These are phyloP conservation scores for Coemansia sp. DNA, from an alignment of 192 early-diverging fungal species.

Conservation along the genomic window DNA sequence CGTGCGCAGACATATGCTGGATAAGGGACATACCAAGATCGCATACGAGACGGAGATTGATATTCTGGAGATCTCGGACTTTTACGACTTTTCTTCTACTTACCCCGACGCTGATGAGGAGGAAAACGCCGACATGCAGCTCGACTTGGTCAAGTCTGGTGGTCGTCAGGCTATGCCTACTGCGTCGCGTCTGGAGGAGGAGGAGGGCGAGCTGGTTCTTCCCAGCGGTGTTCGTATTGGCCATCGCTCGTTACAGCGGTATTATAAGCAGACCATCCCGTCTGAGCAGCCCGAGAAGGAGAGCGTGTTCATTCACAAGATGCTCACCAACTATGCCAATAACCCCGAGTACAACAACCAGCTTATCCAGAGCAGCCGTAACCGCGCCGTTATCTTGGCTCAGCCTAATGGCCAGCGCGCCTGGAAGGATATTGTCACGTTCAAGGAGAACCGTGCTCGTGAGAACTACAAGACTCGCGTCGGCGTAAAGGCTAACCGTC, in stretches of 20 bases:
- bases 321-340: slow-evolving; percentile 72
- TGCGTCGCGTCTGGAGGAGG: slow-evolving; percentile 64
- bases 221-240: slow-evolving; percentile 84
- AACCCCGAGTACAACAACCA: slow-evolving; percentile 42
- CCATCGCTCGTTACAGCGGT: slow-evolving; percentile 77
- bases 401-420: slow-evolving; percentile 47
- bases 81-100: slow-evolving; percentile 93
- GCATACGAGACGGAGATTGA: slow-evolving; percentile 94
- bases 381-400: slow-evolving; percentile 44
- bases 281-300: slow-evolving; percentile 66
- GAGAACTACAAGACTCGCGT: slow-evolving; percentile 69
- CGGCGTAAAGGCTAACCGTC: slow-evolving; percentile 79
- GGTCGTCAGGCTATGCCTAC: slow-evolving; percentile 24
- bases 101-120: slow-evolving; percentile 68
- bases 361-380: slow-evolving; percentile 35
- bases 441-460: slow-evolving; percentile 63
- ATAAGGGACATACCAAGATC: slow-evolving; percentile 97
- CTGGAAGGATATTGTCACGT: slow-evolving; percentile 53
- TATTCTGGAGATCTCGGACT: slow-evolving; percentile 89
- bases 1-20: slow-evolving; percentile 93
- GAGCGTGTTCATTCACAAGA: slow-evolving; percentile 77
- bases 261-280: slow-evolving; percentile 83
- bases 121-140: slow-evolving; percentile 53
- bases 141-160: slow-evolving; percentile 30
- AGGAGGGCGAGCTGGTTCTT: slow-evolving; percentile 86